phyloP scores from a whole-genome alignment of 345 rosid species.

The Barbarea vulgaris region DNA sequence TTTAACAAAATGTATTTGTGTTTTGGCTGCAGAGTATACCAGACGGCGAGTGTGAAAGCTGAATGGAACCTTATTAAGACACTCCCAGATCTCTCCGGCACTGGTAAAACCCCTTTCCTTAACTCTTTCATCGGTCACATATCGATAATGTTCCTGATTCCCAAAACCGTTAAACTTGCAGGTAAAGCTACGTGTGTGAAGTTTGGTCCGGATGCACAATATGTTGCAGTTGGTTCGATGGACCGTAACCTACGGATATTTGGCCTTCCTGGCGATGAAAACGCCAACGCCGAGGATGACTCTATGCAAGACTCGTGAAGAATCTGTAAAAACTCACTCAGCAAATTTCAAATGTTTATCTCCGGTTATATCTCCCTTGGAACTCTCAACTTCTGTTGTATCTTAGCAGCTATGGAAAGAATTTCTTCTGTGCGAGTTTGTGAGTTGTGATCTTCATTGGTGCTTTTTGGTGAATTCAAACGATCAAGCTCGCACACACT shows the following conservation, averaged over 20 bases:
- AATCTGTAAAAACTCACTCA: constrained; percentile 6
- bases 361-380: constrained; percentile 7
- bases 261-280: constrained; percentile 65
- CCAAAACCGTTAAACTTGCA: constrained; percentile 29
- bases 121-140: not conserved
- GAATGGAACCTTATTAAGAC: constrained; percentile 92
- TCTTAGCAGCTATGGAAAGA: constrained; percentile 6
- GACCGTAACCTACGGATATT: constrained; percentile 85
- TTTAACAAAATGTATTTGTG: constrained; percentile 14
- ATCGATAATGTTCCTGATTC: not conserved
- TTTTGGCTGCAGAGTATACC: constrained; percentile 62
- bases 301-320: constrained; percentile 49
- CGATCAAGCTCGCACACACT: constrained; percentile 3
- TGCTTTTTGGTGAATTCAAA: not conserved
- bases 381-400: constrained; percentile 8
- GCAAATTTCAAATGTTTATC: not conserved
- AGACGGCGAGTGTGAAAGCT: constrained; percentile 87
- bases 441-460: constrained; percentile 13
- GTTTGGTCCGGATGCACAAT: constrained; percentile 85
- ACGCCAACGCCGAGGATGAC: constrained; percentile 15
- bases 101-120: constrained; percentile 49
- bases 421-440: not conserved
- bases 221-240: constrained; percentile 88
- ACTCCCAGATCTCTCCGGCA: constrained; percentile 96
- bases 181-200: constrained; percentile 74